Base-by-base conservation (phyloP, 495 filamentous ascomycete genomes). In the Penicillium verhagenii region DNA sequence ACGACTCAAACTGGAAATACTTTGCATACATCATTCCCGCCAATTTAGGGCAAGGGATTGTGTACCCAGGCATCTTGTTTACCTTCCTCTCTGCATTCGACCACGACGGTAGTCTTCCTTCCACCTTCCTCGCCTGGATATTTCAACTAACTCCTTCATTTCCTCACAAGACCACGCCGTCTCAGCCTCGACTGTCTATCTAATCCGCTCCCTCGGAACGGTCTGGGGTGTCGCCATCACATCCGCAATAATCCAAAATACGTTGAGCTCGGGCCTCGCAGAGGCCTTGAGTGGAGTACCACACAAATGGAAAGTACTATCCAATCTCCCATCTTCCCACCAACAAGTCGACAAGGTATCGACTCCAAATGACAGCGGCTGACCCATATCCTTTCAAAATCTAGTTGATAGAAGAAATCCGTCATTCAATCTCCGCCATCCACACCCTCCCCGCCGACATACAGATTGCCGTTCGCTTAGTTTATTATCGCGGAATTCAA, bases 181-280 rank as follows among this genome's bases (percentile, higher is more conserved):
- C 9, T 84, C 82, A 0, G 76, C 84, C 1, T 86, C 84, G 7
- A 86, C 80, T 2, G 78, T 82, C 7, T 86, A 86, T 58, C 75
- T 87, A 29, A 79, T 86, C 46, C 82, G 83, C 29, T 85, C 82
- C 4, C 72, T 86, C 7, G 84, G 83, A 9, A 81, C 76, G 0
- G 85, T 87, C 24, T 86, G 81, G 72, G 85, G 83, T 11, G 84
- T 86, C 1, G 82, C 85, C 1, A 72, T 85, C 14, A 83, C 82
- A 0, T 85, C 82, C 8, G 76, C 82, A 0, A 83, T 86, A 31
- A 74, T 86, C 24, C 85, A 86, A 70, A 86, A 85, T 49, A 80
- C 82, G 63, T 74, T 86, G 57, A 79, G 72, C 61, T 68, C 78
- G 56, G 74, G 77, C 66, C 77, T 87, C 47, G 74, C 76, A 6